Evolutionary conservation across 352 stramenopile genomes (phyloP), one percentile per base, ranked within the genome.

Genomic region (Phytophthora agathidicida): DNA sequence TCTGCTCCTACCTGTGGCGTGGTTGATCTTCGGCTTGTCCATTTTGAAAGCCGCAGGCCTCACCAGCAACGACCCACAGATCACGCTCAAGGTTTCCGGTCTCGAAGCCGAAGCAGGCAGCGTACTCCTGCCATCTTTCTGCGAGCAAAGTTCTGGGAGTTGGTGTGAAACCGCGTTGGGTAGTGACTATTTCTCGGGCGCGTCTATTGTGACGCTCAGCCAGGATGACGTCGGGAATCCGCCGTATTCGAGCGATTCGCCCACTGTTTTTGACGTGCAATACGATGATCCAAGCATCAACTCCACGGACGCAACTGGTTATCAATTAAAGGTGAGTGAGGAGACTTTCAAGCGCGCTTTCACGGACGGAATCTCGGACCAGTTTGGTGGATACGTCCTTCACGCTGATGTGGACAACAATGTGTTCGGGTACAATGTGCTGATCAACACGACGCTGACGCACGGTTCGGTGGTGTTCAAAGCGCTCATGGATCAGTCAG

Each of bases 401-500:
- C 52, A 66, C 8, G 56, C 44, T 0, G 66, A 67, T 6, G 37
- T 32, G 3, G 49, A 60, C 1, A 56, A 46, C 5, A 65, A 70
- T 7, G 27, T 85, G 24, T 69, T 86, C 8, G 48, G 65, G 7
- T 86, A 86, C 66, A 61, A 77, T 5, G 37, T 81, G 7, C 37
- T 83, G 10, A 58, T 81, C 32, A 87, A 90, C 62, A 86, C 77
- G 13, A 76, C 76, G 0, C 48, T 63, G 3, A 58, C 60, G 1
- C 80, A 90, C 37, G 69, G 60, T 2, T 51, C 69, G 0, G 55
- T 71, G 0, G 69, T 83, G 27, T 87, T 89, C 63, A 81, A 86
- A 33, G 63, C 73, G 1, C 37, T 79, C 7, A 70, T 86, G 53
- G 77, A 89, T 31, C 65, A 82, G 23, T 64, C 75, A 0, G 7